These are phyloP conservation scores for Suhomyces canberraensis DNA, from an alignment of 805 yeast genomes.

Conservation along the genomic window DNA sequence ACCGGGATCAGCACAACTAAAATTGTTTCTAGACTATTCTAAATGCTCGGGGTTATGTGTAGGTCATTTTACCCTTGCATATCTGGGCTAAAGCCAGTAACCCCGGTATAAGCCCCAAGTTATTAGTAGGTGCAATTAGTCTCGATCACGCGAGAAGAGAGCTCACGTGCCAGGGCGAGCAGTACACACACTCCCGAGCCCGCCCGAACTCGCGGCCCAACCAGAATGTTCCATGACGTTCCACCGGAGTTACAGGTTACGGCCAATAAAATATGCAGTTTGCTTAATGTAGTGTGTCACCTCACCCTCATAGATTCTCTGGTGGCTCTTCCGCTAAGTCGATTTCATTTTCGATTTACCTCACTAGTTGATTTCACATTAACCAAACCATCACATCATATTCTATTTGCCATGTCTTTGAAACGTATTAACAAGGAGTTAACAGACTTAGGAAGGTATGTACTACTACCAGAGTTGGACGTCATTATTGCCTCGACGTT, in stretches of 20 bases:
- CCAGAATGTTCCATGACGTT: conserved; percentile 8
- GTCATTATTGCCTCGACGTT: not conserved
- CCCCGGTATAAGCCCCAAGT: no score
- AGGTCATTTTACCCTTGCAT: no score
- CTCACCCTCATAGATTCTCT: conserved; percentile 1
- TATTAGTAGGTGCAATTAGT: no score
- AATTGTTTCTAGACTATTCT: no score
- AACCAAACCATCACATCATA: conserved; percentile 1
- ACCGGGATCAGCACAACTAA: no score
- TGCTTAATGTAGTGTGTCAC: conserved; percentile 6
- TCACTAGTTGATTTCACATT: conserved; percentile 5
- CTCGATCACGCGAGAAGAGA: no score
- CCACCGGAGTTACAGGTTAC: conserved; percentile 6
- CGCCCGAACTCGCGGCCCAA: no score
- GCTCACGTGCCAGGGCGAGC: no score
- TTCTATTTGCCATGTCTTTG: conserved; percentile 61
- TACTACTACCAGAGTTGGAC: conserved; percentile 18
- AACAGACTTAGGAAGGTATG: conserved; percentile 90
- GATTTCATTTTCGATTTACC: conserved; percentile 5
- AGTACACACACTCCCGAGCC: no score
- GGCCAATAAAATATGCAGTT: conserved; percentile 4
- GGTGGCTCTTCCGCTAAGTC: conserved; percentile 3
- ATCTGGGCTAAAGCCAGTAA: no score
- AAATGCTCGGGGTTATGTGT: no score
- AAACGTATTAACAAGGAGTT: conserved; percentile 96